These are phyloP conservation scores for Saturnispora dispora DNA, from an alignment of 805 yeast genomes.

Conservation along the genomic window DNA sequence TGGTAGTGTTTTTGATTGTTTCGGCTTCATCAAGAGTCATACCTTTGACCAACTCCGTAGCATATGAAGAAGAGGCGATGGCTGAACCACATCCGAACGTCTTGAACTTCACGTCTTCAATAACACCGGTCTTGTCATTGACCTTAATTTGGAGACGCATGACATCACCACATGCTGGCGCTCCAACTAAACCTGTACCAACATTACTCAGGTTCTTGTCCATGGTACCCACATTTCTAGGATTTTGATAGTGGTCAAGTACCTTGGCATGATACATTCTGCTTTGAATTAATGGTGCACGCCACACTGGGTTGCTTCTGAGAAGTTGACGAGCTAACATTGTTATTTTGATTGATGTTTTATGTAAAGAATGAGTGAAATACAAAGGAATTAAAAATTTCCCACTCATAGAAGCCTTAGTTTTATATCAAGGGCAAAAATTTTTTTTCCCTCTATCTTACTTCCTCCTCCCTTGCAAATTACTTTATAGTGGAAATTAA, in stretches of 20 bases:
- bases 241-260: conserved; percentile 92
- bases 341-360: background rate
- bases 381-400: background rate
- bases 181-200: conserved; percentile 97
- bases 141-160: conserved; percentile 96
- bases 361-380: background rate
- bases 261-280: conserved; percentile 79
- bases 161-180: conserved; percentile 99
- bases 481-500: background rate
- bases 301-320: background rate
- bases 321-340: conserved; percentile 4
- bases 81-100: conserved; percentile 99
- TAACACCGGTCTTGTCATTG: conserved; percentile 79
- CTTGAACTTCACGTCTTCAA: conserved; percentile 92
- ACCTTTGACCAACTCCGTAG: conserved; percentile 92
- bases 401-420: background rate
- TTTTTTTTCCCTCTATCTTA: background rate
- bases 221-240: conserved; percentile 91
- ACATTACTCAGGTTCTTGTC: conserved; percentile 69
- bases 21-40: conserved; percentile 91
- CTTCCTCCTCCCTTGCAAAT: background rate
- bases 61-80: conserved; percentile 90
- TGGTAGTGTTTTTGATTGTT: conserved; percentile 83
- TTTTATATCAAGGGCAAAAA: background rate
- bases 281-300: background rate